Evolutionary conservation across 1,139 yeast species (phyloP), one percentile per base, ranked within the genome.

Genomic region (Saccharomyces hybrid): DNA sequence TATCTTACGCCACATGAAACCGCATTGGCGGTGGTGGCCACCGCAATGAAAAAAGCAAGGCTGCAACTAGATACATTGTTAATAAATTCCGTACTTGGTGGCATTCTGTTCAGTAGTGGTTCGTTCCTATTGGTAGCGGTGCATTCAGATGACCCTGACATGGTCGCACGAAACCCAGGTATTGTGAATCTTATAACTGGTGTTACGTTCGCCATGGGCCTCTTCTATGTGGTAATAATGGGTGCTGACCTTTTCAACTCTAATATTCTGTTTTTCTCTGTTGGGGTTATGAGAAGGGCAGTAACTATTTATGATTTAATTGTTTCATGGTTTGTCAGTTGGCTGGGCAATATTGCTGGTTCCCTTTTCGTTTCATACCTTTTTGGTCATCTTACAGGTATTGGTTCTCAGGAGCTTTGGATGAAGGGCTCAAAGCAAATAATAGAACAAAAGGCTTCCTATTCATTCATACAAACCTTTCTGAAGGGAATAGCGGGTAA

Each of bases 21-120:
- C 1, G 93, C 93, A 0, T 68, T 86, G 52, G 93, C 93, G 0
- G 85, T 85, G 51, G 90, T 86, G 32, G 95, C 95, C 6, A 86
- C 93, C 0, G 77, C 88, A 1, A 86, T 85, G 93, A 86, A 86
- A 66, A 86, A 86, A 64, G 80, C 91, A 2, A 76, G 95, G 64
- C 76, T 85, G 26, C 76, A 82, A 55, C 59, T 82, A 5, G 84
- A 82, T 56, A 76, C 83, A 1, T 67, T 86, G 29, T 60, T 81
- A 0, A 64, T 85, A 32, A 85, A 85, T 65, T 81, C 90, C 1
- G 66, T 86, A 9, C 70, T 85, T 59, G 95, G 91, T 2, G 95
- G 91, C 0, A 63, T 85, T 1, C 67, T 87, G 11, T 86, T 88
- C 67, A 70, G 85, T 29, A 72, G 83, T 1, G 95, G 95, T 9